Evolutionary conservation across 805 yeast genomes (phyloP), one percentile per base, ranked within the genome.

Genomic region (Nakazawaea laoshanensis): DNA sequence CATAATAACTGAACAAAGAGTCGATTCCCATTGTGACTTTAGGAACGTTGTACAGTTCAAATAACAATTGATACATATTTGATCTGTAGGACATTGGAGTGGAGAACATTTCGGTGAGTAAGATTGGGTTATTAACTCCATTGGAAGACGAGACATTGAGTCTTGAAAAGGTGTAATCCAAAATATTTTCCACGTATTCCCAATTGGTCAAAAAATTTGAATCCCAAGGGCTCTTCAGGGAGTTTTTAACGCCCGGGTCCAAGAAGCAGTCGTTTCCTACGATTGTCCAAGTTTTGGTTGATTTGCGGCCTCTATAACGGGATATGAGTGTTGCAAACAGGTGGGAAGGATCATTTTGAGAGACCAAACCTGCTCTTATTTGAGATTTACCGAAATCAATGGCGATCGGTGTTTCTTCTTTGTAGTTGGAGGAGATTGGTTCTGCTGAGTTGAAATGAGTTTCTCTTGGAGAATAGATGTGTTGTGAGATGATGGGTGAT

Each of bases 131-230:
- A 29, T 78, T 72, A 4, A 88, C 74, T 2, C 63, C 50, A 2
- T 73, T 71, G 2, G 55, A 38, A 0, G 74, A 59, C 6, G 46
- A 47, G 3, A 86, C 92, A 3, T 89, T 81, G 30, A 89, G 48
- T 52, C 85, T 94, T 39, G 74, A 70, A 50, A 92, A 80, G 0
- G 87, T 64, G 49, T 87, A 92, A 54, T 89, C 97, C 31, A 92
- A 51, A 33, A 89, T 70, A 37, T 67, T 70, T 51, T 92, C 98
- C 2, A 80, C 69, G 37, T 78, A 71, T 37, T 92, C 97, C 97
- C 97, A 94, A 52, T 88, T 94, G 17, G 94, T 78, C 22, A 92
- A 63, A 44, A 86, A 60, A 4, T 84, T 71, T 0, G 95, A 95
- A 53, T 92, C 98, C 49, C 71, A 89, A 0, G 96, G 95, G 4